phyloP scores from a whole-genome alignment of 2,329 filamentous ascomycete genomes.

The Clonostachys byssicola region DNA sequence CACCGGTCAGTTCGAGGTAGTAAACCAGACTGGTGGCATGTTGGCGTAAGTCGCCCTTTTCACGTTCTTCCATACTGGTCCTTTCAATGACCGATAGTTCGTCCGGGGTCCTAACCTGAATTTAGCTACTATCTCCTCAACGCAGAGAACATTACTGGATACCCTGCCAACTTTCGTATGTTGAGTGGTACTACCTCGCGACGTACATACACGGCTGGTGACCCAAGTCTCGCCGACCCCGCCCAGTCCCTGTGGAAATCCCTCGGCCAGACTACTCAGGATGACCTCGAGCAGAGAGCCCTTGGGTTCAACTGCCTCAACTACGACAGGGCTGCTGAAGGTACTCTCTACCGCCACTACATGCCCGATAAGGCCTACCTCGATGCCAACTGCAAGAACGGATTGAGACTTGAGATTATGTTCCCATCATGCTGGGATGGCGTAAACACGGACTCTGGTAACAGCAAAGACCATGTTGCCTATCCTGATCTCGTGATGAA shows the following conservation, averaged over 20 bases:
- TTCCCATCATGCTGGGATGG: constrained; percentile 89
- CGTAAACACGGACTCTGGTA: constrained; percentile 47
- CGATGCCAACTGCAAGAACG: constrained; percentile 77
- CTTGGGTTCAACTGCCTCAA: constrained; percentile 95
- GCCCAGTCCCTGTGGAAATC: constrained; percentile 66
- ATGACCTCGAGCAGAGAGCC: constrained; percentile 71
- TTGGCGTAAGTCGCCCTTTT: constrained; percentile 61
- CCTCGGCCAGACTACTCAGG: constrained; percentile 61
- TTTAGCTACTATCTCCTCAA: constrained; percentile 80
- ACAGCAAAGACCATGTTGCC: constrained; percentile 65
- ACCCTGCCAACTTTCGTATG: constrained; percentile 77
- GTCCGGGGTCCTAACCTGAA: neutral
- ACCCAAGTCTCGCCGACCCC: constrained; percentile 60
- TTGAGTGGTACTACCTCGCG: constrained; percentile 67
- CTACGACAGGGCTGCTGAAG: constrained; percentile 64
- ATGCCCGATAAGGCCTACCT: constrained; percentile 76
- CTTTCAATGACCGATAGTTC: neutral
- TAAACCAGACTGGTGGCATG: constrained; percentile 76
- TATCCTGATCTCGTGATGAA: constrained; percentile 75
- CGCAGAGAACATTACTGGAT: constrained; percentile 61
- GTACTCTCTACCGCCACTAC: constrained; percentile 75
- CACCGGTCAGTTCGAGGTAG: constrained; percentile 63
- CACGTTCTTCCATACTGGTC: neutral
- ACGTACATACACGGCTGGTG: constrained; percentile 66
- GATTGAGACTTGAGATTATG: constrained; percentile 78